Base-by-base conservation (phyloP, 805 yeast genomes). In the Saturnispora quitensis region DNA sequence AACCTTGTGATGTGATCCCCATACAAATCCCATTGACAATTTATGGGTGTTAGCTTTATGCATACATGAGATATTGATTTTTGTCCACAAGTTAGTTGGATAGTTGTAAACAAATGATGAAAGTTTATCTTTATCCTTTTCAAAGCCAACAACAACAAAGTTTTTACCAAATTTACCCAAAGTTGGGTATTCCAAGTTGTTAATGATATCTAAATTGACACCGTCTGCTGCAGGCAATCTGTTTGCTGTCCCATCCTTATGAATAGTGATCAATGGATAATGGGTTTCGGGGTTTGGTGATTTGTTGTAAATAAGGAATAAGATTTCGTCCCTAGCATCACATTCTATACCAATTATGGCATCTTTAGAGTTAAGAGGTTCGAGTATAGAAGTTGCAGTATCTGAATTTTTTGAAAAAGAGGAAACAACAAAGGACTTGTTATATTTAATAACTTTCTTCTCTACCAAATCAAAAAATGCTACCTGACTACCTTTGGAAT, bases 1-100 rank as follows among this genome's bases (percentile, higher is more conserved):
- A 1, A 83, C 80, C 62, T 80, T 81, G 60, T 86, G 91, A 64
- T 86, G 95, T 0, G 90, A 82, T 33, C 75, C 76, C 95, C 95
- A 86, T 1, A 80, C 80, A 65, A 76, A 81, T 0, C 85, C 80
- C 55, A 80, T 82, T 78, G 86, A 80, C 48, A 83, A 73, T 49
- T 84, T 68, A 59, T 83, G 86, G 2, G 77, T 71, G 31, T 76
- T 76, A 33, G 73, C 68, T 46, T 74, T 77, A 56, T 77, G 81
- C 46, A 75, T 73, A 58, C 82, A 71, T 62, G 74, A 71, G 42
- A 74, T 73, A 15, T 78, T 82, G 24, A 86, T 64, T 51, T 81
- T 69, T 0, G 85, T 76, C 90, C 91, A 85, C 56, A 76, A 77
- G 1, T 74, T 73, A 0, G 84, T 73, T 0, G 79, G 77, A 28